Conservation (phyloP, 148 eudicot genomes). For the Silene latifolia region DNA sequence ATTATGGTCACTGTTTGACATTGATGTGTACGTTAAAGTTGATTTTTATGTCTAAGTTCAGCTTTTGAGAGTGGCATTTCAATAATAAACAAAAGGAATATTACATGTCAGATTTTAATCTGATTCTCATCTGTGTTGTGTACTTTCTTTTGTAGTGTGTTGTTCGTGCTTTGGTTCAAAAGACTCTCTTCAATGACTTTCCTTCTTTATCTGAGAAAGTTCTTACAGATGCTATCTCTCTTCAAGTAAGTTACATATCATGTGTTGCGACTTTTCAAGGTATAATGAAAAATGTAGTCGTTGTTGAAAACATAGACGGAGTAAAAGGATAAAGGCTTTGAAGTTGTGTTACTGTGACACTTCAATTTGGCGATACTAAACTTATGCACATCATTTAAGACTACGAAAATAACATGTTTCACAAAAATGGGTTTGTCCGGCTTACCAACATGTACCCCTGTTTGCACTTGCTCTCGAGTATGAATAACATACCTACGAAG, state of each 20-base stretch:
- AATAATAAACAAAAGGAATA: not conserved
- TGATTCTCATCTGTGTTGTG: slow-evolving; percentile 9
- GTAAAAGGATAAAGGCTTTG: not conserved
- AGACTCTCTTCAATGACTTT: slow-evolving; percentile 29
- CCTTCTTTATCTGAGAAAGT: slow-evolving; percentile 26
- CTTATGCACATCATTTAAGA: not conserved
- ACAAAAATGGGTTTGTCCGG: not conserved
- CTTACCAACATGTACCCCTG: not conserved
- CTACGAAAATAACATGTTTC: not conserved
- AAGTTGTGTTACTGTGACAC: not conserved
- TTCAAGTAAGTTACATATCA: slow-evolving; percentile 47
- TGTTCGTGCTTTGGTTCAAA: slow-evolving; percentile 49
- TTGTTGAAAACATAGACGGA: not conserved
- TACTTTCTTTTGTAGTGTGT: slow-evolving; percentile 48
- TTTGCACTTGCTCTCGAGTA: not conserved
- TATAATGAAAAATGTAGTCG: not conserved
- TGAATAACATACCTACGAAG: not conserved
- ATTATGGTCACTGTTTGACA: too few species aligned
- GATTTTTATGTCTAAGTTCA: not conserved
- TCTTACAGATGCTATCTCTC: slow-evolving; percentile 70
- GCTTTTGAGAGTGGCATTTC: slow-evolving; percentile 2
- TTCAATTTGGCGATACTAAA: not conserved
- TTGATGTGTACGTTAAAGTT: not conserved
- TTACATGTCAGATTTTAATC: slow-evolving; percentile 6
- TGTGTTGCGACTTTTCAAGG: not conserved